phyloP scores from a whole-genome alignment of 2,329 filamentous ascomycete species.

The Aspergillus sp. region DNA sequence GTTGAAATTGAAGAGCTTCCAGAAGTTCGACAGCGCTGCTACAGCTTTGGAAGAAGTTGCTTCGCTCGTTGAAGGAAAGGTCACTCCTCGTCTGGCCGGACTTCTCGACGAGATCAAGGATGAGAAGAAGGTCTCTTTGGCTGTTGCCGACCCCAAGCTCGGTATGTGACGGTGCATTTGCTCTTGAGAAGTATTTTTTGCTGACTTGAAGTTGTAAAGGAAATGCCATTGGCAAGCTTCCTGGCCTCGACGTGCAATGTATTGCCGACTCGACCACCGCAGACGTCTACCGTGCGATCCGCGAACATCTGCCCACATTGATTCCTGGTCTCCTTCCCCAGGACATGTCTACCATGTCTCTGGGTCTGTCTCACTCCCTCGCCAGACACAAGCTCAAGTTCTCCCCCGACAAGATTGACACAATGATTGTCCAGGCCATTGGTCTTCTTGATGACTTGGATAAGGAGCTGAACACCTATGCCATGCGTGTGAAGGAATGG shows the following conservation, averaged over 20 bases:
- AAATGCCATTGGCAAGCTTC: constrained; percentile 86
- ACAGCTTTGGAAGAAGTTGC: constrained; percentile 87
- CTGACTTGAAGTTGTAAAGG: constrained; percentile 36
- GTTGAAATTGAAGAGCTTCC: constrained; percentile 93
- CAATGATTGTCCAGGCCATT: constrained; percentile 98
- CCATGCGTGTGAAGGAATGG: constrained; percentile 99
- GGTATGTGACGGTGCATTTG: constrained; percentile 37
- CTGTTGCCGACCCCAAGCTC: constrained; percentile 89
- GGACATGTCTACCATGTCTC: constrained; percentile 87
- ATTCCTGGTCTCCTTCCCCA: constrained; percentile 82
- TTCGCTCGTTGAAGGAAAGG: constrained; percentile 86
- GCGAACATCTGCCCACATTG: constrained; percentile 81
- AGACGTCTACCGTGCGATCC: constrained; percentile 92
- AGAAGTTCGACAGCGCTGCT: constrained; percentile 93
- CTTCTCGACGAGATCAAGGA: constrained; percentile 89
- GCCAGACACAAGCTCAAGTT: constrained; percentile 98
- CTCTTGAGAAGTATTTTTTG: background rate
- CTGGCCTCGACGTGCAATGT: constrained; percentile 77
- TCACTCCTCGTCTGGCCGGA: constrained; percentile 76
- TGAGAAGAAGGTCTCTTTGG: constrained; percentile 94
- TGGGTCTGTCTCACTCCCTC: constrained; percentile 94
- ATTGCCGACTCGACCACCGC: constrained; percentile 76
- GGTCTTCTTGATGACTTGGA: constrained; percentile 90
- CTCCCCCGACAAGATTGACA: constrained; percentile 96
- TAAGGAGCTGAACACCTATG: constrained; percentile 98